Conservation (phyloP, 345 rosid species). For the Populus euphratica region DNA sequence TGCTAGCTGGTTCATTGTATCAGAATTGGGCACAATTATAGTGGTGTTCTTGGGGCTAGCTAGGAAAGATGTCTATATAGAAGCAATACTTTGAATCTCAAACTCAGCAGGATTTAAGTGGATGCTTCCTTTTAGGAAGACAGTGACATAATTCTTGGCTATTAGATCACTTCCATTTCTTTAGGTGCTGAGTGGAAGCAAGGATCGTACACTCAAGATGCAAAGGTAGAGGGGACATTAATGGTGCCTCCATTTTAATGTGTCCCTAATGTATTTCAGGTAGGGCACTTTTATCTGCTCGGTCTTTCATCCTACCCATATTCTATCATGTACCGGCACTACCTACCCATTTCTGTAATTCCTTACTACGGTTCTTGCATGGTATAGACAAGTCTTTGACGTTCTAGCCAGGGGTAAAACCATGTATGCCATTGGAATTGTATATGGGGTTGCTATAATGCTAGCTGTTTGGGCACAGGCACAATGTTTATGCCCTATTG, state of each 20-base stretch:
- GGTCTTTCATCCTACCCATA: not conserved
- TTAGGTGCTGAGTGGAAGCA: conserved; percentile 4
- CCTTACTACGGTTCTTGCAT: not conserved
- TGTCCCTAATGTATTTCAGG: not conserved
- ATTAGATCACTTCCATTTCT: not conserved
- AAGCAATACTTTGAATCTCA: not conserved
- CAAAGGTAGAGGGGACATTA: conserved; percentile 2
- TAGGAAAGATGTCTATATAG: not conserved
- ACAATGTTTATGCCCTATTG: too few relatives aligned
- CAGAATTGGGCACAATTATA: not conserved
- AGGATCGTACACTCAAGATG: not conserved
- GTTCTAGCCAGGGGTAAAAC: not conserved
- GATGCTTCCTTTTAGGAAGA: conserved; percentile 17
- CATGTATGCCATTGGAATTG: not conserved
- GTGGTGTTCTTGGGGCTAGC: not conserved
- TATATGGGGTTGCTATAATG: too few relatives aligned
- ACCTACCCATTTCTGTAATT: not conserved
- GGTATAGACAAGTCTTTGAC: not conserved
- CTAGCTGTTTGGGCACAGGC: too few relatives aligned
- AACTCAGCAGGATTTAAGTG: not conserved
- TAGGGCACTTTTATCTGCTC: not conserved
- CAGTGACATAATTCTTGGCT: conserved; percentile 12
- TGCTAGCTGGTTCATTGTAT: not conserved
- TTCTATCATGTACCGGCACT: not conserved
- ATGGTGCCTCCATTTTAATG: not conserved